Evolutionary conservation across 192 early-diverging fungal species (phyloP).

Genomic region (Coemansia sp.): DNA sequence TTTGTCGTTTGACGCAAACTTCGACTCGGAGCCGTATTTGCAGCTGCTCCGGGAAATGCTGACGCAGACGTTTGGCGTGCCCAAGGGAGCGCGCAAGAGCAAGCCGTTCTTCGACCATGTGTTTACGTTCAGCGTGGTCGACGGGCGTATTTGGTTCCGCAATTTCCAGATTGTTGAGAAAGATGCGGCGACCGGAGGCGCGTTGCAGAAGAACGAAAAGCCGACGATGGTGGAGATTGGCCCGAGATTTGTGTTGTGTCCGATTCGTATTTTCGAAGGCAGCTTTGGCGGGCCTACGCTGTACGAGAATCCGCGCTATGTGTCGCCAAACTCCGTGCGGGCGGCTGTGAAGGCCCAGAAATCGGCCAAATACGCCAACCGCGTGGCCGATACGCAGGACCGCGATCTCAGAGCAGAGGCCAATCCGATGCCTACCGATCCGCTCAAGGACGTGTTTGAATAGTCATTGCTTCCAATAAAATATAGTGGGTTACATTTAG

Average conservation of each 20-base stretch:
- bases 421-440: conserved; percentile 46
- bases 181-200: conserved; percentile 56
- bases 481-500: not conserved
- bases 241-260: conserved; percentile 90
- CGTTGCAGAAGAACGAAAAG: conserved; percentile 60
- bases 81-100: conserved; percentile 79
- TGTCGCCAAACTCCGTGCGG: conserved; percentile 64
- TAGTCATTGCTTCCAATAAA: not conserved
- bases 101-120: conserved; percentile 99
- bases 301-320: conserved; percentile 86
- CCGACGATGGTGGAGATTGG: conserved; percentile 92
- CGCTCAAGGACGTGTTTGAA: conserved; percentile 48
- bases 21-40: conserved; percentile 83
- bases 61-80: conserved; percentile 86
- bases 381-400: conserved; percentile 20
- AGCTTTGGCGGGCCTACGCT: conserved; percentile 89
- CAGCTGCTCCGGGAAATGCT: conserved; percentile 92
- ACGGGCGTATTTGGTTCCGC: conserved; percentile 91
- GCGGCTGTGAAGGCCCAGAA: conserved; percentile 29
- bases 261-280: conserved; percentile 93
- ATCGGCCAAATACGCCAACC: conserved; percentile 36
- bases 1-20: conserved; percentile 90
- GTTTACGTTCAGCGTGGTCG: conserved; percentile 80
- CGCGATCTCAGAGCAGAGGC: conserved; percentile 28
- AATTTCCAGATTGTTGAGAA: conserved; percentile 92